Evolutionary conservation across 2,329 filamentous ascomycete species (phyloP), one percentile per base, ranked within the genome.

Genomic region (Hymenoscyphus salicellus): DNA sequence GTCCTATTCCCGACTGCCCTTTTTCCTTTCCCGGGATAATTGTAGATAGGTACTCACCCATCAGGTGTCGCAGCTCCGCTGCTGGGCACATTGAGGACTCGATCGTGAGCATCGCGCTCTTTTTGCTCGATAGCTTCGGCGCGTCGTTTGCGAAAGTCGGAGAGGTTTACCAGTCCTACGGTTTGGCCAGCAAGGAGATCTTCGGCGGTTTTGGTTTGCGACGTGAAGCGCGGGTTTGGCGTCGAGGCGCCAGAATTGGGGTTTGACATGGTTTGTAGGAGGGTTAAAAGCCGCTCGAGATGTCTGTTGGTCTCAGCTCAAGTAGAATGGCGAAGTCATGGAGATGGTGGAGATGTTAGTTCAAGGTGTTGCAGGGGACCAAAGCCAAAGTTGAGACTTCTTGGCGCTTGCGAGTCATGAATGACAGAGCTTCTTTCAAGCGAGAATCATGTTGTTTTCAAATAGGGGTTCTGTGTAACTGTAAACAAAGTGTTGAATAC

Each of bases 111-210:
- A 73, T 95, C 92, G 73, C 90, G 86, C 74, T 95, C 92, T 74
- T 95, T 94, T 75, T 92, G 89, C 77, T 97, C 94, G 58, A 97
- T 82, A n/a, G 93, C 92, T 78, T 97, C 92, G 71, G 93, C 93
- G 77, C 94, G 92, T 65, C 95, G 89, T 80, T 99, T 98, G 78
- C 94, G 92, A 77, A 96, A 98, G 76, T 98, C 95, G 69, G 91
- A 92, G 55, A 97, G 88, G 64, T 91, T 87, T 61, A 98, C 94
- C 2, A 99, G 88, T 49, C 95, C 95, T 70, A 97, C 93, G 0
- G 75, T 76, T 58, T 76, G 74, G 7, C 70, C 75, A 26, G 70
- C 71, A 28, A 76, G 74, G 6, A 76, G 68, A 61, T 76, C 75
- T 66, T 76, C 75, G 7, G 73, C 73, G 4, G 74, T 76, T 60